Evolutionary conservation across 306 rosid genomes (phyloP), one percentile per base, ranked within the genome.

Genomic region (Lathyrus sativus): DNA sequence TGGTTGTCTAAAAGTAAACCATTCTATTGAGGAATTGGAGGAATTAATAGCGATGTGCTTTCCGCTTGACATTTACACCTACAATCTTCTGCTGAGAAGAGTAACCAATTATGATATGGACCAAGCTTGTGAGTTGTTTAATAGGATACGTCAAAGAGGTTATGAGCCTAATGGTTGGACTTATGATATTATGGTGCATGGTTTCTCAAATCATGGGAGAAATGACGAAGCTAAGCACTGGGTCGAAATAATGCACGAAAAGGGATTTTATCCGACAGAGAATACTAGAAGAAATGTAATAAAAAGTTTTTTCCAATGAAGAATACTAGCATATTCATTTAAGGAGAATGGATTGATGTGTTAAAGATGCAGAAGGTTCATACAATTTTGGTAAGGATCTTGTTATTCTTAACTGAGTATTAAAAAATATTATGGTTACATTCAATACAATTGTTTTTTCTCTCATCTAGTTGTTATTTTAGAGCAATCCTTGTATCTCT

Each of bases 21-120:
- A 73, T 68, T 11, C 58, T 73, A 44, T 72, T 29, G 79, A 71
- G 38, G 79, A 78, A 66, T 71, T 86, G 79, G 96, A 89, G 79
- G 81, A 77, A 61, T 78, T 65, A 39, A 79, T 89, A 71, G 84
- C 66, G 39, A 75, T 63, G 73, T 92, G 92, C 83, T 92, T 92
- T 83, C 87, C 89, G 12, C 78, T 68, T 51, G 74, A 89, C 50
- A 33, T 59, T 61, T 82, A 65, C 87, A 88, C 98, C 41, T 88
- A 89, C 79, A 88, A 88, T 72, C 12, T 89, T 78, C 81, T 92
- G 79, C 73, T 89, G 75, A 76, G 79, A 80, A 85, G 79, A 72
- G 70, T 48, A 58, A 17, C 81, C 74, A 24, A 5, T 55, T 57
- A 10, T 42, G 86, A 82, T 17, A 75, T 85, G 82, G 84, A 77